Conservation (phyloP, 192 early-diverging fungal species). For the Piromyces finnis region DNA sequence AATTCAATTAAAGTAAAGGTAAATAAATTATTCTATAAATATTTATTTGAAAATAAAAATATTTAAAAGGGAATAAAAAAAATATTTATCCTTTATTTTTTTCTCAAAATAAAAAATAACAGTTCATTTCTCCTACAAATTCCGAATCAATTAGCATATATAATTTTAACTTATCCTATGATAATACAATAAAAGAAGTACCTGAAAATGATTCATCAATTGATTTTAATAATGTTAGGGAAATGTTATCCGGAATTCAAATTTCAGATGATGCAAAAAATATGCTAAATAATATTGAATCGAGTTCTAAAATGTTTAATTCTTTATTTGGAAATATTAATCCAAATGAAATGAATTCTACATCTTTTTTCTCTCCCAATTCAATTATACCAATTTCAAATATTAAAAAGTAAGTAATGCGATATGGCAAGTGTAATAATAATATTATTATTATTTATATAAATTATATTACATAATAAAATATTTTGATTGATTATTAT, state of each 20-base stretch:
- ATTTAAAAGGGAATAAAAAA: too few species aligned
- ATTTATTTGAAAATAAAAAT: too few species aligned
- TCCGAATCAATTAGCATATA: background rate
- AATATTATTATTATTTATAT: too few species aligned
- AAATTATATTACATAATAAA: too few species aligned
- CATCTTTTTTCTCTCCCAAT: background rate
- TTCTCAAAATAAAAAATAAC: too few species aligned
- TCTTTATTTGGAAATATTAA: background rate
- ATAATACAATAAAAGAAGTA: background rate
- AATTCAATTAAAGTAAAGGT: too few species aligned
- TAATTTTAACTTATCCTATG: background rate
- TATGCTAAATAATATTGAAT: background rate
- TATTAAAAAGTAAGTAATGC: too few species aligned
- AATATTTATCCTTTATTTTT: too few species aligned
- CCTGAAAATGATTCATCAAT: background rate
- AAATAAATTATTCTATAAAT: too few species aligned
- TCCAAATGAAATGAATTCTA: background rate
- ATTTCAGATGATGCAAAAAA: background rate
- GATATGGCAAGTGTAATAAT: too few species aligned
- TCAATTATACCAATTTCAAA: too few species aligned
- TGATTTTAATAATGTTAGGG: background rate
- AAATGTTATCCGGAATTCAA: background rate
- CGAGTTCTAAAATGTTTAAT: background rate
- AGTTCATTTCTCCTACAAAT: background rate
- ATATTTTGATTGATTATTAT: too few species aligned